Evolutionary conservation across 352 stramenopile species (phyloP).

Genomic region (Phytophthora agathidicida): DNA sequence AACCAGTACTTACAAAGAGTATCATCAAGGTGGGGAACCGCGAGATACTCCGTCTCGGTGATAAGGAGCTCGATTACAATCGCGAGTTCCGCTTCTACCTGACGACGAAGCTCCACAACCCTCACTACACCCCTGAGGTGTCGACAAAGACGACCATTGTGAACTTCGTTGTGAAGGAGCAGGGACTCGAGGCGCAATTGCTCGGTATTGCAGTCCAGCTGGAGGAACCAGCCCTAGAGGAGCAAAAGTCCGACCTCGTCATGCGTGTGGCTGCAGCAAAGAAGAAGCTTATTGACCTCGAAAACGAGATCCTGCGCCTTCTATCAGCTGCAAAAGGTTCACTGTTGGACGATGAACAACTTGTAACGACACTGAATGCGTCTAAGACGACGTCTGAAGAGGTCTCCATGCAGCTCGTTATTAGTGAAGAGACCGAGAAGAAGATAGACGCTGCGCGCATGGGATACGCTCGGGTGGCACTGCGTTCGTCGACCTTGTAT

Average conservation of each 20-base stretch:
- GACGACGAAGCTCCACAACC: slow-evolving; percentile 96
- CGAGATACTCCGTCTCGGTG: slow-evolving; percentile 93
- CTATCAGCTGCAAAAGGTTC: slow-evolving; percentile 93
- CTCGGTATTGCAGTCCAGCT: slow-evolving; percentile 94
- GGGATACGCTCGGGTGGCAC: slow-evolving; percentile 92
- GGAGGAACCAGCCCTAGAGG: slow-evolving; percentile 94
- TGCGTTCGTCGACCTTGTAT: slow-evolving; percentile 95
- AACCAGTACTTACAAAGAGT: slow-evolving; percentile 94
- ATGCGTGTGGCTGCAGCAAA: slow-evolving; percentile 93
- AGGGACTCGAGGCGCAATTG: slow-evolving; percentile 94
- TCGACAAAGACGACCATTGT: slow-evolving; percentile 97
- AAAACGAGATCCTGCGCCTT: slow-evolving; percentile 95
- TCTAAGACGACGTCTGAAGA: slow-evolving; percentile 95
- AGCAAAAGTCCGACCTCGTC: slow-evolving; percentile 94
- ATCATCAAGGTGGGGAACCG: slow-evolving; percentile 95
- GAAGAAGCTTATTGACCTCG: slow-evolving; percentile 95
- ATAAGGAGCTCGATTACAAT: slow-evolving; percentile 97
- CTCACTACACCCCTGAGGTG: slow-evolving; percentile 95
- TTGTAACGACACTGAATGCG: slow-evolving; percentile 95
- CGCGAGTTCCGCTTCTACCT: slow-evolving; percentile 95
- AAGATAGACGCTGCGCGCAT: slow-evolving; percentile 95
- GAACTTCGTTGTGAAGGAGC: slow-evolving; percentile 97
- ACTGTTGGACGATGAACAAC: slow-evolving; percentile 93
- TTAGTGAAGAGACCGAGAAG: slow-evolving; percentile 95
- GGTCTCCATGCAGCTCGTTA: slow-evolving; percentile 92